Evolutionary conservation across 2,329 filamentous ascomycete genomes (phyloP).

Genomic region (Pleurostoma richardsiae): DNA sequence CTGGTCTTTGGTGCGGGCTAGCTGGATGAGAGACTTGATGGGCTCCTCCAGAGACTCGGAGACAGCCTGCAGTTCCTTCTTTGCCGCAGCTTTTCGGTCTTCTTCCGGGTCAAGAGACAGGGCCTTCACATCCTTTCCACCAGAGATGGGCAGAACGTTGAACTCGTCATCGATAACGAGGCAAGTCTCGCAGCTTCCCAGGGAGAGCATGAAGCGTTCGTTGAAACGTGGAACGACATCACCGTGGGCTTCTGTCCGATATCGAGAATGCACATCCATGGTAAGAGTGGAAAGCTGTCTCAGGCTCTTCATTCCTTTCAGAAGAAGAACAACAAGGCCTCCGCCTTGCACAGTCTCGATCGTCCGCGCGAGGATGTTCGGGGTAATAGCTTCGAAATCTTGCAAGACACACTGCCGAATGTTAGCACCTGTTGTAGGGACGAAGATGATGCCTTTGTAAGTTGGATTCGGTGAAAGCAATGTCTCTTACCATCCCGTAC

Average conservation of each 20-base stretch:
- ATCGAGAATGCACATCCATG: constrained; percentile 97
- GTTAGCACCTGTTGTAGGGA: too few relatives aligned
- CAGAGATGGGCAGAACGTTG: constrained; percentile 94
- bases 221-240: constrained; percentile 97
- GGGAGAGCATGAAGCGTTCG: constrained; percentile 90
- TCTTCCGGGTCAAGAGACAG: constrained; percentile 73
- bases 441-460: too few relatives aligned
- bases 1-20: constrained; percentile 90
- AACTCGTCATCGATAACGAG: constrained; percentile 96
- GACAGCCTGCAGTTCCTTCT: constrained; percentile 75
- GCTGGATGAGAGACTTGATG: constrained; percentile 74
- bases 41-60: constrained; percentile 86
- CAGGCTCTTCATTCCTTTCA: constrained; percentile 95
- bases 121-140: constrained; percentile 82
- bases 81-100: constrained; percentile 63
- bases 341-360: constrained; percentile 98
- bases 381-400: constrained; percentile 95
- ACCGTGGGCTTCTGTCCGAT: constrained; percentile 91
- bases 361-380: constrained; percentile 90
- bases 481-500: constrained; percentile 66
- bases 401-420: constrained; percentile 69
- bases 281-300: constrained; percentile 95
- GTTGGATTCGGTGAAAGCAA: background rate
- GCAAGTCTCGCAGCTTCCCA: constrained; percentile 92
- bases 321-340: constrained; percentile 79